Evolutionary conservation across 441 rosid genomes (phyloP).

Genomic region (Erysimum pusillum): DNA sequence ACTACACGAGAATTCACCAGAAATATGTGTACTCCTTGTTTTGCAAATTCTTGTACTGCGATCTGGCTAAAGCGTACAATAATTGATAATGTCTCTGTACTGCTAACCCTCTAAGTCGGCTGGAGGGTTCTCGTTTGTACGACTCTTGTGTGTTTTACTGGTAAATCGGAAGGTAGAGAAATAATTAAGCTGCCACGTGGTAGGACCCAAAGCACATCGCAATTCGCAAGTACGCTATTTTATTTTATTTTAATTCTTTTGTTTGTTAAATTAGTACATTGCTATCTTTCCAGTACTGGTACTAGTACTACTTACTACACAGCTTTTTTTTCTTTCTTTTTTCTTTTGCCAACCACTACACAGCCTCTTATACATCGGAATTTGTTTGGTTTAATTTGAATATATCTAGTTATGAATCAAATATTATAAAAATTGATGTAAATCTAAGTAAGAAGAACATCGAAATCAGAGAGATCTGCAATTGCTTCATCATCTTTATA

Average conservation of each 20-base stretch:
- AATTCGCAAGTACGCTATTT: constrained; percentile 33
- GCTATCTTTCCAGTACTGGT: constrained; percentile 23
- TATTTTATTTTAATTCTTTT: neutral
- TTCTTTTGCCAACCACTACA: too few species aligned
- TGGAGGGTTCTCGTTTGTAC: constrained; percentile 17
- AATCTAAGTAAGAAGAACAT: constrained; percentile 55
- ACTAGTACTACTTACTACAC: constrained; percentile 18
- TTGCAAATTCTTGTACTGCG: constrained; percentile 38
- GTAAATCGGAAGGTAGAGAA: constrained; percentile 17
- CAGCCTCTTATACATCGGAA: neutral
- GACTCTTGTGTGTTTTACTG: constrained; percentile 19
- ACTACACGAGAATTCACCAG: constrained; percentile 37
- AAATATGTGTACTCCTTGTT: constrained; percentile 37
- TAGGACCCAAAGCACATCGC: constrained; percentile 40
- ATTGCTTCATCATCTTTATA: constrained; percentile 56
- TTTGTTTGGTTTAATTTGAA: neutral
- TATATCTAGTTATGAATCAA: neutral
- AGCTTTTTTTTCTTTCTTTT: too few species aligned
- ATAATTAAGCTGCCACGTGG: constrained; percentile 45
- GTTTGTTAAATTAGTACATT: constrained; percentile 18
- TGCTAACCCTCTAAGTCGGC: constrained; percentile 4
- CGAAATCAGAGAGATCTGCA: constrained; percentile 65
- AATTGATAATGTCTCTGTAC: neutral
- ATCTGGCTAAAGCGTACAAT: constrained; percentile 15
- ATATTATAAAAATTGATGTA: neutral